phyloP scores from a whole-genome alignment of 192 early-diverging fungal species.

The Diversispora eburnea region DNA sequence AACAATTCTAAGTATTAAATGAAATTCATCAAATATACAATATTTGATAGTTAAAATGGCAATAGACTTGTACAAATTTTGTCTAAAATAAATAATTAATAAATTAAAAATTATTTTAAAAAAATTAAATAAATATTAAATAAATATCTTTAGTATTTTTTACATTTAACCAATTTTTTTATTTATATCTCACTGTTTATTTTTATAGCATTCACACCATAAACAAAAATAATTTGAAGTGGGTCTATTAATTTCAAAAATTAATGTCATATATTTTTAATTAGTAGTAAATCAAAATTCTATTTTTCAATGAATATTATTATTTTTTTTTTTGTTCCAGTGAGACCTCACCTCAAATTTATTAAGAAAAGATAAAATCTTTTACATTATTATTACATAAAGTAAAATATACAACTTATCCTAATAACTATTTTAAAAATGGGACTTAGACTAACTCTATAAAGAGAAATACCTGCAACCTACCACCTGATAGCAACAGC shows the following conservation, averaged over 20 bases:
- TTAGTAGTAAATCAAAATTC: conserved; percentile 1
- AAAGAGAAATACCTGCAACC: too few relatives aligned
- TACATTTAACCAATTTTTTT: background rate
- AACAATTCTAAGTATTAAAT: conserved; percentile 2
- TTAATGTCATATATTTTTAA: background rate
- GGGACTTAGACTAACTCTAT: too few relatives aligned
- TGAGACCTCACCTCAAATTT: too few relatives aligned
- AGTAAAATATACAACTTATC: too few relatives aligned
- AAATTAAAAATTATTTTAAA: background rate
- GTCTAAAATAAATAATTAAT: conserved; percentile 12
- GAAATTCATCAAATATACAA: conserved; percentile 1
- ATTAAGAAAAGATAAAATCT: too few relatives aligned
- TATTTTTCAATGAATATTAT: too few relatives aligned
- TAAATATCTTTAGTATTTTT: background rate
- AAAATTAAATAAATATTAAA: background rate
- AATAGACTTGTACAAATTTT: background rate
- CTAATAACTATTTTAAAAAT: too few relatives aligned
- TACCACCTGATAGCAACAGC: too few relatives aligned
- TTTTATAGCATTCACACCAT: conserved; percentile 1
- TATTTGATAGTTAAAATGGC: background rate
- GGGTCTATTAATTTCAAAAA: background rate
- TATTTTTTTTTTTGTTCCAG: too few relatives aligned
- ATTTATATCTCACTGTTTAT: background rate
- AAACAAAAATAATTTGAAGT: background rate
- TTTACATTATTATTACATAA: too few relatives aligned